Conservation (phyloP, 148 eudicot genomes). For the Diospyros lotus region DNA sequence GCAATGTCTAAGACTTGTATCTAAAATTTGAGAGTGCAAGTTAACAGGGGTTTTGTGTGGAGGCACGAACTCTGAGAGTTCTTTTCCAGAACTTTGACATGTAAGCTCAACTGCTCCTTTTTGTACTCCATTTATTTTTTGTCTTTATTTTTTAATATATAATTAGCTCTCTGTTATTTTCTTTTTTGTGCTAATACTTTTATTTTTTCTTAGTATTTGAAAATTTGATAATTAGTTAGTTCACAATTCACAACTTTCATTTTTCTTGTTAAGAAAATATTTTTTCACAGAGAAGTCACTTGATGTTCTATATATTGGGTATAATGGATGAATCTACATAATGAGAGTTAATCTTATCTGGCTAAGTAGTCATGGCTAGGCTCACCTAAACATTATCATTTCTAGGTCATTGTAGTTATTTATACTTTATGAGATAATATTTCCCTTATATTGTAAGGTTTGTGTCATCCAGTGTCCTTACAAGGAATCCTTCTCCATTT, state of each 20-base stretch:
- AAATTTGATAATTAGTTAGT: not conserved
- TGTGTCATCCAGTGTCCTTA: not conserved
- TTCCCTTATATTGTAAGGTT: not conserved
- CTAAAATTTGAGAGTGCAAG: slow-evolving; percentile 17
- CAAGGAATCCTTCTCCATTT: not conserved
- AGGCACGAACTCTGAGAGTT: slow-evolving; percentile 85
- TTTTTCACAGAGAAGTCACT: not conserved
- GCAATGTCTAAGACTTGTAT: slow-evolving; percentile 6
- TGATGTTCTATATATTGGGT: not conserved
- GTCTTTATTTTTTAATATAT: too few relatives aligned
- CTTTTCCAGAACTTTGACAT: slow-evolving; percentile 97
- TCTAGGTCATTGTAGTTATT: too few relatives aligned
- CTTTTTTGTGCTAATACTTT: not conserved
- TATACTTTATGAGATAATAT: too few relatives aligned
- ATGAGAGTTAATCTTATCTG: not conserved
- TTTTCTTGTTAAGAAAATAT: too few relatives aligned
- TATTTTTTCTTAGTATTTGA: slow-evolving; percentile 7
- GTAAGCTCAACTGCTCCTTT: slow-evolving; percentile 38
- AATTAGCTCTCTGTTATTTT: too few relatives aligned
- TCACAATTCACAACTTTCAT: not conserved
- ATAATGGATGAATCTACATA: not conserved
- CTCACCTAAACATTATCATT: too few relatives aligned
- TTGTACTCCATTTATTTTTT: too few relatives aligned
- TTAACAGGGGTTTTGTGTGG: slow-evolving; percentile 97
- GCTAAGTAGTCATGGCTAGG: not conserved